Percentiles rank a stretch among this genome's conserved stretches.
phyloP scores from a whole-genome alignment of 108 stramenopile species.

The Mediolabrus comicus region DNA sequence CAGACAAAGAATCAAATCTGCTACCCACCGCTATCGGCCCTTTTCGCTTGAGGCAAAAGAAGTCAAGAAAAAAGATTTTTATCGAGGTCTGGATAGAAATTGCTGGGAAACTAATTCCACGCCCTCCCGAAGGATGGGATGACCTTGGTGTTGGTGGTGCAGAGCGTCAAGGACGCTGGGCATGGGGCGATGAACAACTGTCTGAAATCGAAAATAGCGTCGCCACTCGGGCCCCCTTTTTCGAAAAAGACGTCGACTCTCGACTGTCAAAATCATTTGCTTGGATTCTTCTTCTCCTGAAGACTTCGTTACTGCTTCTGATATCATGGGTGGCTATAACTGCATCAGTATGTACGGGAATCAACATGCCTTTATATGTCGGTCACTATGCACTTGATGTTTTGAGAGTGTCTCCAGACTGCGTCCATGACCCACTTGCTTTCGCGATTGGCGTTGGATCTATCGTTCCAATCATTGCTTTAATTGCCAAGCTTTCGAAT shows the following conservation, averaged over 20 bases:
- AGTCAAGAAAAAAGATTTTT: neutral
- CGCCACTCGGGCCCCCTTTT: slow-evolving; percentile 62
- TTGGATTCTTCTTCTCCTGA: slow-evolving; percentile 22
- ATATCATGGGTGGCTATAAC: slow-evolving; percentile 73
- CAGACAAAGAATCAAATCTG: slow-evolving; percentile 23
- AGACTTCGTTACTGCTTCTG: slow-evolving; percentile 49
- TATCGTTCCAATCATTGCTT: slow-evolving; percentile 46
- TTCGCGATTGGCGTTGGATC: slow-evolving; percentile 64
- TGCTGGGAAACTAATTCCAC: slow-evolving; percentile 59
- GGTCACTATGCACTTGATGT: slow-evolving; percentile 54
- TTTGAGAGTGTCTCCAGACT: slow-evolving; percentile 55
- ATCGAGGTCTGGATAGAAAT: slow-evolving; percentile 78
- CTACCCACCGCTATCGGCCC: slow-evolving; percentile 69
- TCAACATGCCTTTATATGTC: slow-evolving; percentile 55
- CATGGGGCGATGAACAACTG: slow-evolving; percentile 71
- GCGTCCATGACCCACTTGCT: slow-evolving; percentile 76
- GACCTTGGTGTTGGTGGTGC: slow-evolving; percentile 85
- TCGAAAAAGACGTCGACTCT: slow-evolving; percentile 21
- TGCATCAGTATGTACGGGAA: slow-evolving; percentile 24
- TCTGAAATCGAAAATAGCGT: slow-evolving; percentile 76
- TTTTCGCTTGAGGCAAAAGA: slow-evolving; percentile 55
- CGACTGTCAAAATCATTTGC: neutral
- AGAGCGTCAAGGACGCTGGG: slow-evolving; percentile 84
- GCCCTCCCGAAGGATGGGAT: slow-evolving; percentile 92
- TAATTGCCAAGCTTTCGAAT: slow-evolving; percentile 24